Percentiles rank a stretch among this genome's conserved stretches.
phyloP scores from a whole-genome alignment of 2,329 filamentous ascomycete genomes.

The Fusarium illudens region DNA sequence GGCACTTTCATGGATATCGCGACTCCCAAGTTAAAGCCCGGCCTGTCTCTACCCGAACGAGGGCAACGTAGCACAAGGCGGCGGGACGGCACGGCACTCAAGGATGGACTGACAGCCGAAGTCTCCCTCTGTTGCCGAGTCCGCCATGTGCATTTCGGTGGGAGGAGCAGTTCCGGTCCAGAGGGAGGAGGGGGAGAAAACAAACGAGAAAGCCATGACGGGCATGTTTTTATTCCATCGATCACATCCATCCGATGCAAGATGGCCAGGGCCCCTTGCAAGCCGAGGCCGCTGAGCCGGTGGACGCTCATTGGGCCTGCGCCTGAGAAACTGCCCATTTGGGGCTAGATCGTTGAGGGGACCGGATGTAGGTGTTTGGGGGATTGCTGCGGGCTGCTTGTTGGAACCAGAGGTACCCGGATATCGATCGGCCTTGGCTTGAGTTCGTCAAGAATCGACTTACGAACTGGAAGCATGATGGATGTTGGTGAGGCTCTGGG shows the following conservation, averaged over 20 bases:
- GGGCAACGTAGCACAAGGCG: background rate
- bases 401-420: background rate
- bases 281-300: slow-evolving; percentile 17
- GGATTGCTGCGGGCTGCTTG: too few species aligned
- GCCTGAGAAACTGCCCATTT: slow-evolving; percentile 26
- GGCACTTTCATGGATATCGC: background rate
- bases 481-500: background rate
- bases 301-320: slow-evolving; percentile 26
- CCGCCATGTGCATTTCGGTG: background rate
- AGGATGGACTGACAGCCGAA: background rate
- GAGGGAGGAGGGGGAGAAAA: background rate
- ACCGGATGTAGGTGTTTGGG: background rate
- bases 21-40: background rate
- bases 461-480: background rate
- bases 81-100: background rate
- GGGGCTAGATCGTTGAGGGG: slow-evolving; percentile 5
- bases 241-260: background rate
- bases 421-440: background rate
- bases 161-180: background rate
- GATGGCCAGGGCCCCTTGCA: slow-evolving; percentile 13
- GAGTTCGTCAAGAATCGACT: background rate
- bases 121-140: background rate
- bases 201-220: background rate
- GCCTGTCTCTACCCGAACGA: background rate
- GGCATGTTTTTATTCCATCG: background rate